A percentile compares a stretch with the other conserved stretches of the same genome.
Conservation (phyloP, 1,284 basidiomycete species). For the Microbotryum lychnidis-dioicae region DNA sequence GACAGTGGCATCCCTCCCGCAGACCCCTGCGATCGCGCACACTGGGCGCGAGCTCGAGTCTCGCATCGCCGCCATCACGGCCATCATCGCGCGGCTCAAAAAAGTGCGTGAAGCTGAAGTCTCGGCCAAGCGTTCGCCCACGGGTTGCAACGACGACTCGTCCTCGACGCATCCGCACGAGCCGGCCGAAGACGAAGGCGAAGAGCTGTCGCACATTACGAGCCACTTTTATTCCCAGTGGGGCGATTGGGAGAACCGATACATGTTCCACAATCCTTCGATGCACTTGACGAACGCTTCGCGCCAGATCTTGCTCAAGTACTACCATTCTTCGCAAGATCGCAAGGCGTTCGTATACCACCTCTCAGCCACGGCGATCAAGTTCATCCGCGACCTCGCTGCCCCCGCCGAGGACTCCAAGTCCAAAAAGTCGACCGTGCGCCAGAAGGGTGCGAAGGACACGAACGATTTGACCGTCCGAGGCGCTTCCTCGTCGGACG, state of each 20-base stretch:
- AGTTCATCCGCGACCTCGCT: slow-evolving; percentile 71
- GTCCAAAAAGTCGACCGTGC: slow-evolving; percentile 21
- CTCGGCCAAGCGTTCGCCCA: slow-evolving; percentile 53
- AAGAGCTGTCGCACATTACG: slow-evolving; percentile 24
- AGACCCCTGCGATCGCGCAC: too few relatives aligned
- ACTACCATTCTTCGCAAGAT: slow-evolving; percentile 74
- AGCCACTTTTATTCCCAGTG: slow-evolving; percentile 56
- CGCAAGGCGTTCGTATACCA: slow-evolving; percentile 62
- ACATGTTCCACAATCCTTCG: slow-evolving; percentile 80
- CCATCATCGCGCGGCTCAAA: slow-evolving; percentile 22
- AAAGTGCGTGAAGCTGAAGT: slow-evolving; percentile 38
- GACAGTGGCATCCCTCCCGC: too few relatives aligned
- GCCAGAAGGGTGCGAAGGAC: slow-evolving; percentile 11
- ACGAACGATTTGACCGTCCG: slow-evolving; percentile 1
- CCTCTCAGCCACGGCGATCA: slow-evolving; percentile 53
- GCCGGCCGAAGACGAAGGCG: slow-evolving; percentile 14
- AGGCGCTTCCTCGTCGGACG: too few relatives aligned
- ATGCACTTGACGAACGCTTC: slow-evolving; percentile 71
- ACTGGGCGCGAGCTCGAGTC: slow-evolving; percentile 10
- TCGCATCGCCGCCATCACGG: slow-evolving; percentile 20
- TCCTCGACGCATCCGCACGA: neutral
- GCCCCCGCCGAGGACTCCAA: slow-evolving; percentile 43
- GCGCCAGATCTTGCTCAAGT: slow-evolving; percentile 77
- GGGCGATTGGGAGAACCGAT: slow-evolving; percentile 79
- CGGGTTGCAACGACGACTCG: neutral